These are phyloP conservation scores for Oryza meyeriana DNA, from an alignment of 176 grass and related monocot genomes.

Conservation along the genomic window DNA sequence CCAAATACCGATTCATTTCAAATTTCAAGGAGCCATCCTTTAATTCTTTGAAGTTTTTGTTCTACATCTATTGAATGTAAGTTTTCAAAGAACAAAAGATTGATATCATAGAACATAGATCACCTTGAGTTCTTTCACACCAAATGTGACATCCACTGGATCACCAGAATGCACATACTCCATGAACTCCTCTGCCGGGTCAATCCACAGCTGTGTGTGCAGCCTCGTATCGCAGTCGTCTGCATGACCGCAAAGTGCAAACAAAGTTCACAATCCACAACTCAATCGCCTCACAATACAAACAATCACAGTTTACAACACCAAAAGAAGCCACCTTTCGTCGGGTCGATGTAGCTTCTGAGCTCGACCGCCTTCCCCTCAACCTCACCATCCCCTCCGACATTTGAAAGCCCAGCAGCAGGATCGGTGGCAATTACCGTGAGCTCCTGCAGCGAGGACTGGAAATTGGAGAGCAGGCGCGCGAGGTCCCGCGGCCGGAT, in stretches of 20 bases:
- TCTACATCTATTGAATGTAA: background rate
- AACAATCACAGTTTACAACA: background rate
- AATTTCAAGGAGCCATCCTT: background rate
- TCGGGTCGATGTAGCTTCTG: conserved; percentile 83
- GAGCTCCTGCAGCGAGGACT: conserved; percentile 93
- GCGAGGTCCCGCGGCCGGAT: conserved; percentile 71
- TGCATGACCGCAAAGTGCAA: conserved; percentile 27
- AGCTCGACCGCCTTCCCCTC: conserved; percentile 89
- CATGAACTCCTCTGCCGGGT: conserved; percentile 80
- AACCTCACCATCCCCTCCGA: conserved; percentile 14
- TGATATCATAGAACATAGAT: background rate
- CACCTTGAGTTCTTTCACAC: conserved; percentile 92
- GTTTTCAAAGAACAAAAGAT: background rate
- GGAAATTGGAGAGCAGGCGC: conserved; percentile 86
- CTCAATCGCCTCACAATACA: background rate
- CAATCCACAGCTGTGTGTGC: conserved; percentile 98
- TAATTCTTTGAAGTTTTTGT: background rate
- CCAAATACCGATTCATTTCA: background rate
- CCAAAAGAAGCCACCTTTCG: conserved; percentile 46
- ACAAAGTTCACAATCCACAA: conserved; percentile 26
- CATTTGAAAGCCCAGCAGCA: conserved; percentile 24
- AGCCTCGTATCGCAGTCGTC: conserved; percentile 76
- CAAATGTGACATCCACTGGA: conserved; percentile 86
- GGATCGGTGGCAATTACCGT: conserved; percentile 79
- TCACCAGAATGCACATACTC: conserved; percentile 77